phyloP scores from a whole-genome alignment of 768 basidiomycete species.

The Serendipita vermifera region DNA sequence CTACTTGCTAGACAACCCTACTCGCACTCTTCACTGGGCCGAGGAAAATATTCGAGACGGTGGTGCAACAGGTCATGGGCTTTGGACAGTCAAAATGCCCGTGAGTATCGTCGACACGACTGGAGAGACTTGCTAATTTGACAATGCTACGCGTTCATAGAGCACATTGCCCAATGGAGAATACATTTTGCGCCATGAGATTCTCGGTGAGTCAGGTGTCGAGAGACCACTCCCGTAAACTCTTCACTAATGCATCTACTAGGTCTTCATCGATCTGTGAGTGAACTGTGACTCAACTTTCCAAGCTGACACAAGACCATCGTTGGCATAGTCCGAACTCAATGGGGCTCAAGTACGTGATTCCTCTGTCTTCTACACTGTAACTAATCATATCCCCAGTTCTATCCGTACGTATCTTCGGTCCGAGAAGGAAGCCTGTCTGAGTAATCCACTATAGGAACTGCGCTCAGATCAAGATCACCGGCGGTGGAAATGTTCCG shows the following conservation, averaged over 20 bases:
- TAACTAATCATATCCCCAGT: not conserved
- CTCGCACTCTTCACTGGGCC: constrained; percentile 11
- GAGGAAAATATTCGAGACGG: constrained; percentile 8
- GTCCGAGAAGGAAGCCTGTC: too few relatives aligned
- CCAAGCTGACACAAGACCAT: not conserved
- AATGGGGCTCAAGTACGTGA: constrained; percentile 4
- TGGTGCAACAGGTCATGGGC: not conserved
- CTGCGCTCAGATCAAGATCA: constrained; percentile 8
- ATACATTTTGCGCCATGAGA: constrained; percentile 7
- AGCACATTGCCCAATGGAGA: constrained; percentile 6
- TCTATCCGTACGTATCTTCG: constrained; percentile 3
- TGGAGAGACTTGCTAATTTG: not conserved
- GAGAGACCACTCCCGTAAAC: not conserved
- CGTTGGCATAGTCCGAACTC: not conserved
- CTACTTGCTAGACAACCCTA: not conserved
- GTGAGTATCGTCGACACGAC: too few relatives aligned
- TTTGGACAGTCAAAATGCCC: not conserved
- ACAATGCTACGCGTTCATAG: not conserved
- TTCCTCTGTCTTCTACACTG: not conserved
- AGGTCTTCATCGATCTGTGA: too few relatives aligned
- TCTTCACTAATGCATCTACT: not conserved
- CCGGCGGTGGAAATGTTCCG: not conserved
- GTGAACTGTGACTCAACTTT: too few relatives aligned
- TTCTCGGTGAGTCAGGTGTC: not conserved
- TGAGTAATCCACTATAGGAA: not conserved